Evolutionary conservation across 2,329 filamentous ascomycete species (phyloP).

Genomic region (Trichoderma afroharzianum): DNA sequence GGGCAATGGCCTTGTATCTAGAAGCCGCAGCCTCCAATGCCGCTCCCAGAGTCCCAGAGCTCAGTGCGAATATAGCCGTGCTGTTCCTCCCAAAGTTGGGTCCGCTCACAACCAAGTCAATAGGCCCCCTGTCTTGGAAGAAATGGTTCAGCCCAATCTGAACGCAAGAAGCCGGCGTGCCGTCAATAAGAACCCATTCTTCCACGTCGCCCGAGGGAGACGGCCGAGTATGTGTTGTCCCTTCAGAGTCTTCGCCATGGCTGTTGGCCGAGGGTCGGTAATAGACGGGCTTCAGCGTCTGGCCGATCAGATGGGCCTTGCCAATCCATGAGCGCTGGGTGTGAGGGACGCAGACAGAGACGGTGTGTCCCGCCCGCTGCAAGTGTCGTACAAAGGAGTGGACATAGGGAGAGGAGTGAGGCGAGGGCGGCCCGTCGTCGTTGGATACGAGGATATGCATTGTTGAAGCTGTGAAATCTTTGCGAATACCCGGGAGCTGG

Average conservation of each 20-base stretch:
- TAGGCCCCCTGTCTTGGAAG: conserved; percentile 65
- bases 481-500: background rate
- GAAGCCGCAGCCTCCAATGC: conserved; percentile 76
- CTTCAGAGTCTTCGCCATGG: conserved; percentile 49
- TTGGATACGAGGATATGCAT: conserved; percentile 69
- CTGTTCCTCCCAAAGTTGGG: conserved; percentile 84
- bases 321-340: conserved; percentile 96
- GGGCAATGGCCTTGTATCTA: conserved; percentile 67
- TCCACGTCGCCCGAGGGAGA: conserved; percentile 57
- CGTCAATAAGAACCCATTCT: conserved; percentile 79
- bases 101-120: conserved; percentile 75
- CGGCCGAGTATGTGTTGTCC: conserved; percentile 57
- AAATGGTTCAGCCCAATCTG: conserved; percentile 81
- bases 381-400: conserved; percentile 70
- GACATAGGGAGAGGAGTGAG: conserved; percentile 75
- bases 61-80: conserved; percentile 74
- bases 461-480: conserved; percentile 9
- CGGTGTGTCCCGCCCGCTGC: conserved; percentile 72
- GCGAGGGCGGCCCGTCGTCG: conserved; percentile 77
- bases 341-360: conserved; percentile 88
- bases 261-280: conserved; percentile 59
- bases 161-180: conserved; percentile 75
- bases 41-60: conserved; percentile 72
- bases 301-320: conserved; percentile 93
- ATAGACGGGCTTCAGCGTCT: conserved; percentile 79